Conservation (phyloP, 331 rosid species). For the Erythrophleum ivorense region DNA sequence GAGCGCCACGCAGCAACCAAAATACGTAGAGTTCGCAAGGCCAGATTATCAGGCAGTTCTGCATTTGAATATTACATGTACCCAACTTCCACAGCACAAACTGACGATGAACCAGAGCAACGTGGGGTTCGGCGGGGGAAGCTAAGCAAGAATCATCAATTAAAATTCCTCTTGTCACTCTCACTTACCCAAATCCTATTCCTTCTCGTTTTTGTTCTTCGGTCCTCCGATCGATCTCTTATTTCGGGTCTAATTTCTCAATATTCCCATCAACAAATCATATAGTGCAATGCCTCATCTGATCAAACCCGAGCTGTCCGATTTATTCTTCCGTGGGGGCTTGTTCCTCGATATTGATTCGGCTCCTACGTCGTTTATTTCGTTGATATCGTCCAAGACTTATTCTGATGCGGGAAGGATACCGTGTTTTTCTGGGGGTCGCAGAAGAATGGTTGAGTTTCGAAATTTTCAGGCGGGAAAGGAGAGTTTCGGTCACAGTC, state of each 20-base stretch:
- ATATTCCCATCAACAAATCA: background rate
- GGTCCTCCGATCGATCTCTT: background rate
- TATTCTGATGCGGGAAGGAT: constrained; percentile 36
- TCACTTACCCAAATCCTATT: constrained; percentile 4
- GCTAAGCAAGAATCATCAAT: constrained; percentile 34
- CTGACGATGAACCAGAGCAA: constrained; percentile 7
- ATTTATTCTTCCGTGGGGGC: constrained; percentile 64
- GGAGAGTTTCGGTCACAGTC: background rate
- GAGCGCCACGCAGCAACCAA: background rate
- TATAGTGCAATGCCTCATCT: constrained; percentile 50
- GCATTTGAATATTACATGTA: background rate
- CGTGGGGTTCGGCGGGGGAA: constrained; percentile 43
- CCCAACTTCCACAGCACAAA: background rate
- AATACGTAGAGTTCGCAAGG: background rate
- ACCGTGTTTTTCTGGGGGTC: constrained; percentile 38
- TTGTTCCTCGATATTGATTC: constrained; percentile 66
- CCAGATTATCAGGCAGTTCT: background rate
- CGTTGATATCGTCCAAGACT: constrained; percentile 42
- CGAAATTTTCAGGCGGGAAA: constrained; percentile 35
- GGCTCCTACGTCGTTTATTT: constrained; percentile 56
- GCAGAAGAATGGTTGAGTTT: constrained; percentile 36
- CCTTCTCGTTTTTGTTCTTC: background rate
- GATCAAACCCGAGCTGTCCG: constrained; percentile 52
- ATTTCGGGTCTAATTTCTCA: constrained; percentile 1
- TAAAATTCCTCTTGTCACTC: constrained; percentile 9